These are phyloP conservation scores for Ustilago crameri DNA, from an alignment of 1,284 basidiomycete species.

Conservation along the genomic window DNA sequence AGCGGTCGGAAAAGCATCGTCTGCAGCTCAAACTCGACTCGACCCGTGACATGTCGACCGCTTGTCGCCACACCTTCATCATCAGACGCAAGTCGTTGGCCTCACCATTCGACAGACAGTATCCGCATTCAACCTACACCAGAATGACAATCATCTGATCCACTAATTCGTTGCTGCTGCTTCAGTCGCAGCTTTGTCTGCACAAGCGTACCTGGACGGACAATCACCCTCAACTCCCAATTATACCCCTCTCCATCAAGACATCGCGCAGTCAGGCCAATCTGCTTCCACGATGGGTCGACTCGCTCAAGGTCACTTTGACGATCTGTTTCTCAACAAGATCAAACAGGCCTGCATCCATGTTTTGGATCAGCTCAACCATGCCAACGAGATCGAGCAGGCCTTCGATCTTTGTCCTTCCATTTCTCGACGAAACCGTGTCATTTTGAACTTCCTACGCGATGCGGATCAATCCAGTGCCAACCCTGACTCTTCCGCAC, in stretches of 20 bases:
- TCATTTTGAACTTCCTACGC: slow-evolving; percentile 42
- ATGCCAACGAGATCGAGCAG: slow-evolving; percentile 42
- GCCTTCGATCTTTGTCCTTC: slow-evolving; percentile 44
- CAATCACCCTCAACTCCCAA: not conserved
- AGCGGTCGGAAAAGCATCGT: too few relatives aligned
- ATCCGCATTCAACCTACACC: not conserved
- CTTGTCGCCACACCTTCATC: too few relatives aligned
- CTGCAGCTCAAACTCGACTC: too few relatives aligned
- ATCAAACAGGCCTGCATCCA: slow-evolving; percentile 41
- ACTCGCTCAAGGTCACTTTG: slow-evolving; percentile 34
- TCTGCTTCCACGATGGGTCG: slow-evolving; percentile 25
- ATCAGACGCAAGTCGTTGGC: too few relatives aligned
- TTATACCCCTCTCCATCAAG: not conserved
- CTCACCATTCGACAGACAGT: too few relatives aligned
- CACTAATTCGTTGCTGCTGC: not conserved
- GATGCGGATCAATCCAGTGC: slow-evolving; percentile 29
- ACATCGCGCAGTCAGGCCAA: not conserved
- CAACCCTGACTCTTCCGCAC: not conserved
- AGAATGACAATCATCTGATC: not conserved
- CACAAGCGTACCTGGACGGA: not conserved
- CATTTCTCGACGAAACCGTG: slow-evolving; percentile 44
- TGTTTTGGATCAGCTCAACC: slow-evolving; percentile 48
- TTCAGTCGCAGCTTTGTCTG: not conserved
- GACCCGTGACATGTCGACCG: too few relatives aligned
- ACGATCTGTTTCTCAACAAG: slow-evolving; percentile 50